Evolutionary conservation across 73 alveolate species (phyloP), one percentile per base, ranked within the genome.

Genomic region (Paramecium biaurelia): DNA sequence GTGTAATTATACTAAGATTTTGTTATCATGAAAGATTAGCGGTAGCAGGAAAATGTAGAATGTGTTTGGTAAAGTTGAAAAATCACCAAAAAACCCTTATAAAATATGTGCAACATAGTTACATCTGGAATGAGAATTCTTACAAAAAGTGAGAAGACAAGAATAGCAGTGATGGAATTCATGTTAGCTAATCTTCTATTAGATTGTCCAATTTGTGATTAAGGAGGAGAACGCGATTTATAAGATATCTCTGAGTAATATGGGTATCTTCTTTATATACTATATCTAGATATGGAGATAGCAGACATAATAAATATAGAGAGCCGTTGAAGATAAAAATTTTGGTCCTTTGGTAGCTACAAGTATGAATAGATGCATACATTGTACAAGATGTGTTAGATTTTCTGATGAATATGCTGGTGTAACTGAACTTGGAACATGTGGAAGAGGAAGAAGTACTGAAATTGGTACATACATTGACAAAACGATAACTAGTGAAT

Each of bases 11-110:
- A 15, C 96, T 95, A 32, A 93, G 93, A 59, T 93, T 93, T 92
- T 93, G 95, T 41, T 93, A 70, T 85, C 96, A 93, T 76, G 95
- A 93, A 57, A 76, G 95, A 85, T 57, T 93, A 47, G 96, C 98
- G 23, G 96, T 95, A 34, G 96, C 99, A 28, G 98, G 99, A 43
- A 96, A 96, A 92, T 96, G 99, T 96, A 93, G 99, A 92, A 96
- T 96, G 99, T 96, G 99, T 95, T 87, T 96, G 32, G 99, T 96
- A 9, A 98, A 96, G 97, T 96, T 32, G 99, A 96, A 57, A 94
- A 93, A 41, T 82, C 95, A 35, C 98, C 98, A 20, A 96, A 20
- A 96, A 96, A 95, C 98, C 98, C 7, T 97, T 67, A 67, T 21
- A 38, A 38, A 38, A 0, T 38, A 35, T 96, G 98, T 57, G 98